Evolutionary conservation across 352 stramenopile genomes (phyloP), one percentile per base, ranked within the genome.

Genomic region (Phytophthora podocarpi): DNA sequence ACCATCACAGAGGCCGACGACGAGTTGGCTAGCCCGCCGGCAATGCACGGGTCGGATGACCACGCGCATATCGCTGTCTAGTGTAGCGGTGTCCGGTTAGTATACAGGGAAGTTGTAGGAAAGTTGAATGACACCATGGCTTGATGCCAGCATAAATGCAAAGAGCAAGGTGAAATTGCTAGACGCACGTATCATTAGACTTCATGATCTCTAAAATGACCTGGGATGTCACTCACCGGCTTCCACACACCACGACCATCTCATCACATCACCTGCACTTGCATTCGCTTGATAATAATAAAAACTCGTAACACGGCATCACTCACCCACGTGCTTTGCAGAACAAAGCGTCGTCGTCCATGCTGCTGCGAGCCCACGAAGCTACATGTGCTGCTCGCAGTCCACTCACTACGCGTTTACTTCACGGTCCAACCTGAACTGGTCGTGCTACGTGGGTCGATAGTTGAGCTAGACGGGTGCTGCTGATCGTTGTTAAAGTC

Each of bases 391-490:
- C 8, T 28, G 16, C 21, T 39, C 2, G 23, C 42, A 46, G 27
- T 39, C 36, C 30, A 41, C 10, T 45, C 47, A 59, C 20, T 60
- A 27, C 21, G 45, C 65, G 59, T 61, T 75, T 70, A 77, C 65
- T 72, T 74, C 50, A 78, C 73, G 6, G 77, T 87, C 79, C 79
- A 89, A 24, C 74, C 72, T 3, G 76, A 86, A 55, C 70, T 82
- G 27, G 74, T 77, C 23, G 70, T 78, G 32, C 74, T 81, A 36
- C 74, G 71, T 11, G 64, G 73, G 35, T 79, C 71, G 20, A 66
- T 39, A 18, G 47, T 53, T 26, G 41, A 59, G 40, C 39, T 64
- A 8, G 48, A 59, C 40, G 42, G 47, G 13, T 66, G 53, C 15
- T 70, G 55, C 12, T 49, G 58, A 18, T 48, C 51, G 40, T 63